These are phyloP conservation scores for Pterocarpus macrocarpus DNA, from an alignment of 306 rosid species.

Conservation along the genomic window DNA sequence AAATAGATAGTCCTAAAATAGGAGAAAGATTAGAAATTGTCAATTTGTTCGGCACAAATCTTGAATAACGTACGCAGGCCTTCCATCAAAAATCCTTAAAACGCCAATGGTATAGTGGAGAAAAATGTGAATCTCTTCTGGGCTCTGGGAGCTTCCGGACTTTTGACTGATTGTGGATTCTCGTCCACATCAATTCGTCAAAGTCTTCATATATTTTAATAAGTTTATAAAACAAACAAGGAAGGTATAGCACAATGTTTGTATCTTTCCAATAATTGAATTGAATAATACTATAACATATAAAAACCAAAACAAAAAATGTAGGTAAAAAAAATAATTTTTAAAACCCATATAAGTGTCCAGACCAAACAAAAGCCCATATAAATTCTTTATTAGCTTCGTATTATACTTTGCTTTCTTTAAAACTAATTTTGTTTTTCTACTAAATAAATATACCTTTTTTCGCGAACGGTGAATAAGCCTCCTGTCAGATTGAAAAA, in stretches of 20 bases:
- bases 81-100: neutral
- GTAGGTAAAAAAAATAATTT: too few relatives aligned
- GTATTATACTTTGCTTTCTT: too few relatives aligned
- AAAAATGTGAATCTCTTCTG: slow-evolving; percentile 7
- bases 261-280: neutral
- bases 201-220: neutral
- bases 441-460: too few relatives aligned
- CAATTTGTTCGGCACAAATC: neutral
- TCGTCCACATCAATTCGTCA: slow-evolving; percentile 14
- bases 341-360: too few relatives aligned
- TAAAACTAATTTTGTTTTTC: too few relatives aligned
- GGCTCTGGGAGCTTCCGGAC: slow-evolving; percentile 27
- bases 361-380: too few relatives aligned
- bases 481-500: too few relatives aligned
- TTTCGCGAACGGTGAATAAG: too few relatives aligned
- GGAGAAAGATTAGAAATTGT: neutral
- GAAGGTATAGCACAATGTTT: neutral
- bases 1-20: too few relatives aligned
- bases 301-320: too few relatives aligned
- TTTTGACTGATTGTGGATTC: slow-evolving; percentile 23
- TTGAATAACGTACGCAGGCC: neutral
- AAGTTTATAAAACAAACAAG: neutral
- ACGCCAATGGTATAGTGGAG: neutral
- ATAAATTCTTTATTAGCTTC: too few relatives aligned
- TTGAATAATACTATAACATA: neutral